Percentiles rank a stretch among this genome's conserved stretches.
Evolutionary conservation across 257 asterid species (phyloP).

Genomic region (Oldenlandia corymbosa): DNA sequence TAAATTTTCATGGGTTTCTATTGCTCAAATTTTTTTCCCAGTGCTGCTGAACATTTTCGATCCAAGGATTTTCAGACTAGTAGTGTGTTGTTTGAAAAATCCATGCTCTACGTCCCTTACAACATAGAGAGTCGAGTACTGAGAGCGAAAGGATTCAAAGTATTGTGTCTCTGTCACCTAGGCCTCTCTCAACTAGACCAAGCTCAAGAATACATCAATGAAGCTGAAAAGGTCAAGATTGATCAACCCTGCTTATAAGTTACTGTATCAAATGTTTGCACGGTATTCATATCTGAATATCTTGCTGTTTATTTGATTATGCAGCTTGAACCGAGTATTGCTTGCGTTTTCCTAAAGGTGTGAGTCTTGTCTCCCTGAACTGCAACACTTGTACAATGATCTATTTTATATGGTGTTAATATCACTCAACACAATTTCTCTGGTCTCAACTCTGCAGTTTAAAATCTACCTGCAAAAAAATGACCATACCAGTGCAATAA

Average conservation of each 20-base stretch:
- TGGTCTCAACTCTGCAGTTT: conserved; percentile 50
- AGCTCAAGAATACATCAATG: conserved; percentile 92
- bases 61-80: conserved; percentile 68
- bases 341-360: conserved; percentile 91
- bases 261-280: conserved; percentile 8
- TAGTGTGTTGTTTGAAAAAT: conserved; percentile 88
- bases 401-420: conserved; percentile 4
- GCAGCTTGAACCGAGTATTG: conserved; percentile 94
- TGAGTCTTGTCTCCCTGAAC: conserved; percentile 20
- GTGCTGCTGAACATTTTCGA: conserved; percentile 83
- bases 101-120: conserved; percentile 73
- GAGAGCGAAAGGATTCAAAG: conserved; percentile 87
- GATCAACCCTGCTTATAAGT: conserved; percentile 10
- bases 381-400: neutral
- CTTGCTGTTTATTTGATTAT: conserved; percentile 29
- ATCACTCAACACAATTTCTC: conserved; percentile 12
- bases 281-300: conserved; percentile 10
- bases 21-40: conserved; percentile 30
- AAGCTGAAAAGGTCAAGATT: conserved; percentile 78
- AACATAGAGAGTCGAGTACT: conserved; percentile 72
- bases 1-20: too few species aligned
- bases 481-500: conserved; percentile 49
- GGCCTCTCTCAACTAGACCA: conserved; percentile 82
- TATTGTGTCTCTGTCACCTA: conserved; percentile 80
- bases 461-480: conserved; percentile 78